phyloP scores from a whole-genome alignment of 176 grass and related monocot genomes.

The Oropetium thomaeum region DNA sequence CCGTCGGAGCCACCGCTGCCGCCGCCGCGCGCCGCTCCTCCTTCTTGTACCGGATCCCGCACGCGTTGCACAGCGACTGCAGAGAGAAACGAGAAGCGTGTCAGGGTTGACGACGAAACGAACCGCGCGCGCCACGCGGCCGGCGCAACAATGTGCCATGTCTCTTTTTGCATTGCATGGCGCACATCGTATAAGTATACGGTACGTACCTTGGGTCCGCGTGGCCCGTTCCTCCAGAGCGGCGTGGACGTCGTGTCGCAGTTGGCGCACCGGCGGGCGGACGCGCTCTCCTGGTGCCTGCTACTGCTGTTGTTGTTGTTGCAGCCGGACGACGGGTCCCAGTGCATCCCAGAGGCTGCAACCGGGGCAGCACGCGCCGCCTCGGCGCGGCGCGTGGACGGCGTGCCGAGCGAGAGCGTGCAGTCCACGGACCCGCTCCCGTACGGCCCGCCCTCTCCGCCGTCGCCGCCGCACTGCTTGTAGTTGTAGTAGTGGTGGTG shows the following conservation, averaged over 20 bases:
- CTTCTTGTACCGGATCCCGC: conserved; percentile 98
- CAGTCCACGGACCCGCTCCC: conserved; percentile 64
- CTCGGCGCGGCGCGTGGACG: conserved; percentile 79
- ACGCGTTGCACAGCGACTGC: conserved; percentile 96
- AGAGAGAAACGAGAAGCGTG: not conserved
- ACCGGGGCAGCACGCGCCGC: not conserved
- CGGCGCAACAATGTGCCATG: too few relatives aligned
- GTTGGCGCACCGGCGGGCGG: conserved; percentile 79
- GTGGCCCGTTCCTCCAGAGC: conserved; percentile 89
- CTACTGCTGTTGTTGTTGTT: conserved; percentile 5
- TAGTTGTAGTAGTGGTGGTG: conserved; percentile 37
- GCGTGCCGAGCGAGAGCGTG: conserved; percentile 90
- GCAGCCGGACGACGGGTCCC: conserved; percentile 46
- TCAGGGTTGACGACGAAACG: too few relatives aligned
- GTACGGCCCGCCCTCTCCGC: not conserved
- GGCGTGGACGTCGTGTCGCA: conserved; percentile 92
- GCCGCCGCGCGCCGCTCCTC: conserved; percentile 92
- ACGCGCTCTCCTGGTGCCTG: conserved; percentile 14
- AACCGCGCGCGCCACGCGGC: not conserved
- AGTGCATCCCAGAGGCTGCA: conserved; percentile 20
- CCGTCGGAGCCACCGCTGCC: conserved; percentile 31
- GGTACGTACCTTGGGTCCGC: conserved; percentile 95
- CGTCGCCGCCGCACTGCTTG: conserved; percentile 29
- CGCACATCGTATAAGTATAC: too few relatives aligned
- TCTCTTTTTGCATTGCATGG: too few relatives aligned